Evolutionary conservation across 768 basidiomycete genomes (phyloP), one percentile per base, ranked within the genome.

Genomic region (Serendipita sp.): DNA sequence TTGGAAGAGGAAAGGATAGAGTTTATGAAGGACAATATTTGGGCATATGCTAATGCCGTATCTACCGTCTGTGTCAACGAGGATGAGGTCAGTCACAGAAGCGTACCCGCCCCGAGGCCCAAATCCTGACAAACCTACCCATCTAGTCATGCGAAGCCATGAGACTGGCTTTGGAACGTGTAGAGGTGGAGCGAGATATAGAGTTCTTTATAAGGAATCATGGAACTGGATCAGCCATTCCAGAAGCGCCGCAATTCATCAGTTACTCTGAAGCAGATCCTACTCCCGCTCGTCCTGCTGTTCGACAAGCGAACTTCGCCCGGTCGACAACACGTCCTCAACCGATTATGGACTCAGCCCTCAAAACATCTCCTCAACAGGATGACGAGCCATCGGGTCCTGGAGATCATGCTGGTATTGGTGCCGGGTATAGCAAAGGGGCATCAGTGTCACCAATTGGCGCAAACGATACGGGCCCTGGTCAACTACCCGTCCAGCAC

Each of bases 41-140:
- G 96, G 95, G 82, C 83, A 4, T 97, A 90, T 71, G 93, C 96
- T 0, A 99, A 99, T 71, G 86, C 87, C 0, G 85, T 96, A n/a
- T 96, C 94, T 14, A 90, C 88, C 11, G 88, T 94, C 14, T 97
- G 96, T 68, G 94, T 99, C 17, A 76, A 84, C 11, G 96, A 98
- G 70, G 96, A 99, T 68, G 91, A 95, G 82, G 90, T 92, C 68
- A 64, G 80, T 75, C 64, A 22, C 2, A 34, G 14, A 22, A 33
- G 9, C 9, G 24, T 30, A 1, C 24, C 53, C 24, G 5, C 11
- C 30, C 53, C 4, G 1, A n/a, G 11, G 28, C 48, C 31, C 11
- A 48, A 1, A 22, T 9, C 30, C 30, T 28, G 24, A 30, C 22
- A 50, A 5, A n/a, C 20, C 9, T 11, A 5, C 28, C 45, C 28